A percentile compares a stretch with the other conserved stretches of the same genome.
phyloP scores from a whole-genome alignment of 2,329 filamentous ascomycete genomes.

The Pseudocercospora musae region DNA sequence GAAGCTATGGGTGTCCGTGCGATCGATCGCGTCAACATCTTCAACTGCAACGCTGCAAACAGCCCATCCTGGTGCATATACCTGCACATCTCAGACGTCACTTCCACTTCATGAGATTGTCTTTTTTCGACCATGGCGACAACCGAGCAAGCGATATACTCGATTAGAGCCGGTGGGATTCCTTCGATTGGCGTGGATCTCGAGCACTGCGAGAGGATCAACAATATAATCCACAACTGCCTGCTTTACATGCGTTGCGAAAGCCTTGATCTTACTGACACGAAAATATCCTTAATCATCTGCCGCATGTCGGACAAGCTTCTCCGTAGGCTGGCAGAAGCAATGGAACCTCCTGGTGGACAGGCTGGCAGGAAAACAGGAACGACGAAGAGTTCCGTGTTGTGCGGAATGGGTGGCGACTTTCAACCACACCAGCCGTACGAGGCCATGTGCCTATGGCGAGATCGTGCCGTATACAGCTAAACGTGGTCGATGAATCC shows the following conservation, averaged over 20 bases:
- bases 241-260: background rate
- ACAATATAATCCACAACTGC: background rate
- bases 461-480: background rate
- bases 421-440: background rate
- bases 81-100: background rate
- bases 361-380: background rate
- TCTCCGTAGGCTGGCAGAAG: background rate
- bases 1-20: conserved; percentile 4
- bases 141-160: background rate
- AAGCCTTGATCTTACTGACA: background rate
- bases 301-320: background rate
- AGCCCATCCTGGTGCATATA: background rate
- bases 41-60: background rate
- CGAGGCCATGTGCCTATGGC: background rate
- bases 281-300: background rate
- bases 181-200: background rate
- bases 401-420: no score
- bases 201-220: background rate
- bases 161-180: background rate
- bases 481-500: background rate
- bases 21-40: conserved; percentile 11
- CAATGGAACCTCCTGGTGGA: background rate
- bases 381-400: no score
- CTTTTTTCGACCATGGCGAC: background rate
- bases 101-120: background rate